Percentiles rank a stretch among this genome's conserved stretches.
Evolutionary conservation across 2,329 filamentous ascomycete species (phyloP).

Genomic region (Cyclaneusma minus): DNA sequence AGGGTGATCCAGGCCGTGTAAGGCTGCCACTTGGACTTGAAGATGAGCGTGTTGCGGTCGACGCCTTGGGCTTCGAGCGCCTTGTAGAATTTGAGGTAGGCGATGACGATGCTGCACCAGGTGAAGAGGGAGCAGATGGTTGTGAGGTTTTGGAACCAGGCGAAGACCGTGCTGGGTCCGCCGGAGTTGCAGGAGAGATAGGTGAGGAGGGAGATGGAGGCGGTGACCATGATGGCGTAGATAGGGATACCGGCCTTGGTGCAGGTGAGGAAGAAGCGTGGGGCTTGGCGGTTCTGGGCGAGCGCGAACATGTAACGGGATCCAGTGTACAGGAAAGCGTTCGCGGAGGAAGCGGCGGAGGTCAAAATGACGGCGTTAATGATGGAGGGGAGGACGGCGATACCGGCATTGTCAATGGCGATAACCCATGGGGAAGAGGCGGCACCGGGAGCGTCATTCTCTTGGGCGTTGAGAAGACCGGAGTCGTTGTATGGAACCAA

Average conservation of each 20-base stretch:
- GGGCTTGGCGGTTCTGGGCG: slow-evolving; percentile 53
- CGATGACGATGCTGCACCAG: slow-evolving; percentile 52
- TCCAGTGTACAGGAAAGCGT: slow-evolving; percentile 16
- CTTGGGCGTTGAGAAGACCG: slow-evolving; percentile 44
- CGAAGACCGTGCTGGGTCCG: slow-evolving; percentile 22
- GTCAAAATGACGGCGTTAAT: slow-evolving; percentile 60
- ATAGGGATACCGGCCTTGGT: slow-evolving; percentile 50
- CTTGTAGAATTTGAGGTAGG: slow-evolving; percentile 57
- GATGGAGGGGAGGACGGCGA: slow-evolving; percentile 49
- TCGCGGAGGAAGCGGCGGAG: slow-evolving; percentile 30
- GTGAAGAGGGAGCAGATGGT: slow-evolving; percentile 65
- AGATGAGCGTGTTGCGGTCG: slow-evolving; percentile 50
- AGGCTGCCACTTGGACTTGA: slow-evolving; percentile 53
- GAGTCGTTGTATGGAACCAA: slow-evolving; percentile 54
- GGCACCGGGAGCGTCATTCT: slow-evolving; percentile 42
- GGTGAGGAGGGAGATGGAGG: slow-evolving; percentile 52
- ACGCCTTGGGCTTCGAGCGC: slow-evolving; percentile 56
- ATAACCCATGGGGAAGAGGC: slow-evolving; percentile 54
- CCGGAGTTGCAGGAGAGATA: slow-evolving; percentile 53
- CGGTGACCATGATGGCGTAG: slow-evolving; percentile 41
- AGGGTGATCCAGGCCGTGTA: slow-evolving; percentile 54
- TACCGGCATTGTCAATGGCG: slow-evolving; percentile 51
- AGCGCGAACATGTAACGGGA: slow-evolving; percentile 19
- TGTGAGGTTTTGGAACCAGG: slow-evolving; percentile 34
- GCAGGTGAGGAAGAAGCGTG: slow-evolving; percentile 40